Evolutionary conservation across 108 stramenopile species (phyloP), one percentile per base, ranked within the genome.

Genomic region (Epithemia pelagica): DNA sequence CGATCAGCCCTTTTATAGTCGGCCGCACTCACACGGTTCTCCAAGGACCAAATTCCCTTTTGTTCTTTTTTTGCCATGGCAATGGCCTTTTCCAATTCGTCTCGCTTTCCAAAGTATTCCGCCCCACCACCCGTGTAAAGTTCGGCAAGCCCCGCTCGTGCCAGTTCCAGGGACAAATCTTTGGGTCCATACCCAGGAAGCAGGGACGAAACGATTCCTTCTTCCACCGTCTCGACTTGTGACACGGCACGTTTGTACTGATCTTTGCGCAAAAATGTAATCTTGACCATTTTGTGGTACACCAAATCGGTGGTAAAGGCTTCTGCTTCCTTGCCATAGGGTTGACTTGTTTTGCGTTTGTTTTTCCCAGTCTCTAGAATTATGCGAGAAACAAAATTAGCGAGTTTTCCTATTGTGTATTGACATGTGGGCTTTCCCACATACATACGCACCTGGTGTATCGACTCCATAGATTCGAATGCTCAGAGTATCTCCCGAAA

Each of bases 401-500:
- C n/a, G n/a, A n/a, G n/a, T n/a, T n/a, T n/a, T n/a, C n/a, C n/a
- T n/a, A n/a, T n/a, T n/a, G n/a, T n/a, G n/a, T n/a, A n/a, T n/a
- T n/a, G n/a, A n/a, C n/a, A n/a, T n/a, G n/a, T n/a, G n/a, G n/a
- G n/a, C n/a, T n/a, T n/a, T n/a, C n/a, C n/a, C n/a, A n/a, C n/a
- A n/a, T n/a, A 46, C 37, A 15, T 15, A 46, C 37, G 5, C 37
- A 46, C 37, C 37, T 46, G 37, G 37, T 46, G 74, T 65, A 69
- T 89, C 88, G 21, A 89, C 71, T 32, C 78, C 88, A 68, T 84
- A 84, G 5, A 84, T 27, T 24, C 88, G 78, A 55, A 89, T 71
- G 32, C 56, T 61, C 7, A 89, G 52, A 5, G 88, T 86, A 22
- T 71, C 64, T 7, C 82, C 78, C 21, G 78, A 62, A 26, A 83